Base-by-base conservation (phyloP, 2,329 filamentous ascomycete genomes). In the Aspergillus clavatus region DNA sequence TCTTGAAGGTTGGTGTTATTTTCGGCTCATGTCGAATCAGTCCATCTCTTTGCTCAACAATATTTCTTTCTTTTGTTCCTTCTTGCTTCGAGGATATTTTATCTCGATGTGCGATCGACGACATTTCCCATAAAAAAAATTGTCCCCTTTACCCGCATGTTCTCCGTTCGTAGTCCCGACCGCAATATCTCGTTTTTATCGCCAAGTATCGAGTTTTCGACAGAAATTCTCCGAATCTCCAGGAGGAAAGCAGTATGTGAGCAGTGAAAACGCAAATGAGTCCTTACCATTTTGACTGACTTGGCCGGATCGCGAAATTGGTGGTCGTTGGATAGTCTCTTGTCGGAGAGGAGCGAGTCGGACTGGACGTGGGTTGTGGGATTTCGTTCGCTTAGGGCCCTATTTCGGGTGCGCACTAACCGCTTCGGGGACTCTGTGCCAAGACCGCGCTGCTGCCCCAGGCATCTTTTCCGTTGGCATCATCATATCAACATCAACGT, bases 271-370 rank as follows among this genome's bases (percentile, higher is more conserved):
- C 33, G 45, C 38, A 51, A 28, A 45, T 45, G 43, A 37, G 36
- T 52, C 48, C 69, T 71, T 72, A 72, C 69, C 69, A 72, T 72
- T 70, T 71, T 72, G 68, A 70, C 68, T 68, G 67, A 67, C 56
- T 68, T 70, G 65, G 63, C 68, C 68, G 68, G 68, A 62, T 69
- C 63, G 62, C 62, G 62, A 60, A 59, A 56, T 57, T 63, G 65
- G 59, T 64, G 63, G 65, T 70, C 66, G 68, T 64, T 66, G 59
- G 56, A 60, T 62, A 60, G 61, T 64, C 60, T 59, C 60, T 67
- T 64, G 65, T 66, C 62, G 61, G 57, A 64, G 61, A 60, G 55
- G 61, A 59, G 57, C 59, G 48, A 59, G 58, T 56, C 57, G 55
- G 54, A 59, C 55, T 57, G 56, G 56, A 52, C 48, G 60, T 62